These are phyloP conservation scores for Leonotis leonurus DNA, from an alignment of 257 asterid genomes.

Conservation along the genomic window DNA sequence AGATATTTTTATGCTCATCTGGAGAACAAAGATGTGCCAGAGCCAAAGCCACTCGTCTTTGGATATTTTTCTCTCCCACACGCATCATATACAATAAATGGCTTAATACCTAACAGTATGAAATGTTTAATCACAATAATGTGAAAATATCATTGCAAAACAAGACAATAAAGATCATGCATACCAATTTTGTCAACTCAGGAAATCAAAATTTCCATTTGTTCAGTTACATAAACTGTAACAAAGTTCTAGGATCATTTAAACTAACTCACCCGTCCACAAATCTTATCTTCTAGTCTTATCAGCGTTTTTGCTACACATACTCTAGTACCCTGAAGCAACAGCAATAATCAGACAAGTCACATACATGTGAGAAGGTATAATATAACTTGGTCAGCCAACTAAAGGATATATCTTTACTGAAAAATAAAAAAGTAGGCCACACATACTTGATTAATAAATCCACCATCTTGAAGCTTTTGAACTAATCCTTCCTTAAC, in stretches of 20 bases:
- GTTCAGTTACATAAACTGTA: not conserved
- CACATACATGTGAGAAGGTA: not conserved
- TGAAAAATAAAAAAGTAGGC: not conserved
- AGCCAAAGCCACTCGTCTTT: conserved; percentile 87
- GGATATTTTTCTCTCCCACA: conserved; percentile 60
- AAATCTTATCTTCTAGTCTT: conserved; percentile 92
- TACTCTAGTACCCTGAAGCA: conserved; percentile 91
- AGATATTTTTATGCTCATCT: conserved; percentile 70
- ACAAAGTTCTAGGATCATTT: not conserved
- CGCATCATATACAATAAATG: conserved; percentile 86
- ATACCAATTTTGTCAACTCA: too few species aligned
- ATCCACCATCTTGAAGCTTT: conserved; percentile 84
- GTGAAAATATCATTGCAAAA: too few species aligned
- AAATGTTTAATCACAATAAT: not conserved
- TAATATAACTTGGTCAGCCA: not conserved
- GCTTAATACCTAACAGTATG: conserved; percentile 45
- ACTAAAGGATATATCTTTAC: not conserved
- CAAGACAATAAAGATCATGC: too few species aligned
- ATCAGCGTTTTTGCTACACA: conserved; percentile 96
- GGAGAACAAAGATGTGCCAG: conserved; percentile 93
- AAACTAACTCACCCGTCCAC: conserved; percentile 76
- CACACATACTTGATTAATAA: conserved; percentile 54
- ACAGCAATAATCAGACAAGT: conserved; percentile 2
- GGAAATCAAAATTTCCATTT: not conserved
- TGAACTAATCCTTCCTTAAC: conserved; percentile 69